Conservation (phyloP, 2,329 filamentous ascomycete species). For the Calonectria pauciramosa region DNA sequence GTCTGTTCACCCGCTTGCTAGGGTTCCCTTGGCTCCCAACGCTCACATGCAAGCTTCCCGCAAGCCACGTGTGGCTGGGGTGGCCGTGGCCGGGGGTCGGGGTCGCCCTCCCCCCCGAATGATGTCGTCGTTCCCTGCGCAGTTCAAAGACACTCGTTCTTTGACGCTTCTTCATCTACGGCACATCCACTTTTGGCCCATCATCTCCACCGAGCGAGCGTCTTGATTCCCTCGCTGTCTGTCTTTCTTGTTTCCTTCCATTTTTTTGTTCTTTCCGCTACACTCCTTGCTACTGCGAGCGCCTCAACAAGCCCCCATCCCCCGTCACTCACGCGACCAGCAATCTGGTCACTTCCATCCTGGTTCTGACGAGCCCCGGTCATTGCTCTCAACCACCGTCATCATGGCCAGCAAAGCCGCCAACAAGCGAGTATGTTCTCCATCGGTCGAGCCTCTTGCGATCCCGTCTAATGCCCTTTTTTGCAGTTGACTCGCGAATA, state of each 20-base stretch:
- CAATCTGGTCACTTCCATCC: constrained; percentile 43
- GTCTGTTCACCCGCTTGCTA: not conserved
- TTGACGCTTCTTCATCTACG: constrained; percentile 15
- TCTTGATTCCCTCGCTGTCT: constrained; percentile 10
- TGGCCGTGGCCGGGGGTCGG: not conserved
- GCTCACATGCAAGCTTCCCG: constrained; percentile 18
- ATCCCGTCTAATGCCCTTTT: constrained; percentile 40
- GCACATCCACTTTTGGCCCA: constrained; percentile 20
- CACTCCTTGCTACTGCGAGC: not conserved
- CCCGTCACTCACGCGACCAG: constrained; percentile 39
- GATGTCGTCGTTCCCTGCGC: constrained; percentile 30
- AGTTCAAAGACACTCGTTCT: constrained; percentile 22
- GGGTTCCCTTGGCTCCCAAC: constrained; percentile 7
- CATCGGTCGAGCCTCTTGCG: not conserved
- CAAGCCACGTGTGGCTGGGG: constrained; percentile 24
- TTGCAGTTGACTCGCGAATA: constrained; percentile 72
- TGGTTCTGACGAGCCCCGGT: constrained; percentile 4
- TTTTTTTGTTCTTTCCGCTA: not conserved
- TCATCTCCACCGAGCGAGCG: constrained; percentile 15
- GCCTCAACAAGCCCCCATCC: not conserved
- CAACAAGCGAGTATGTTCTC: constrained; percentile 74
- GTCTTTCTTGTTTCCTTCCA: constrained; percentile 18
- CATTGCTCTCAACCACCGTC: constrained; percentile 22
- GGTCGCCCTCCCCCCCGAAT: constrained; percentile 22
- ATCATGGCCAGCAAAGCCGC: constrained; percentile 80